phyloP scores from a whole-genome alignment of 331 rosid species.

The Quercus tomentella region DNA sequence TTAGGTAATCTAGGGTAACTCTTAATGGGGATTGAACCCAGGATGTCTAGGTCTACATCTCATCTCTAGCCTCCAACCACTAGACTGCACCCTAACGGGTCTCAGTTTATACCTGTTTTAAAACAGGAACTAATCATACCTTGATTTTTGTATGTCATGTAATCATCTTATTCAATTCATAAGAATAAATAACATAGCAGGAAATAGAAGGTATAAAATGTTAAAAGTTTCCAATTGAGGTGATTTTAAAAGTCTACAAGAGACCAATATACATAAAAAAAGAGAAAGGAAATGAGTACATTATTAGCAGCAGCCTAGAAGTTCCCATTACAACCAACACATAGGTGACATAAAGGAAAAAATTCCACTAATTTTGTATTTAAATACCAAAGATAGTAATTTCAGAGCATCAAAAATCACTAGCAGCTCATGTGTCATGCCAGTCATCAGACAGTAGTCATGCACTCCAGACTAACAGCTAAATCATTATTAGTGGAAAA shows the following conservation, averaged over 20 bases:
- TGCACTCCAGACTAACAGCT: neutral
- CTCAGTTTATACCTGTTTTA: neutral
- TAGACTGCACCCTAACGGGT: too few relatives aligned
- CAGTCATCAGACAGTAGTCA: neutral
- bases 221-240: too few relatives aligned
- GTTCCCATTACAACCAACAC: constrained; percentile 9
- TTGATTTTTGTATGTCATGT: too few relatives aligned
- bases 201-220: constrained; percentile 1
- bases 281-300: neutral
- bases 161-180: constrained; percentile 2
- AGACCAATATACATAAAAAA: neutral
- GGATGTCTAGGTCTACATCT: too few relatives aligned
- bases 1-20: too few relatives aligned
- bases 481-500: neutral
- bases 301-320: neutral
- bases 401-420: neutral
- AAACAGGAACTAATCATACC: neutral
- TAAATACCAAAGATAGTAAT: neutral
- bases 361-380: neutral
- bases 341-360: neutral
- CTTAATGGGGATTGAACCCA: too few relatives aligned
- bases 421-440: neutral
- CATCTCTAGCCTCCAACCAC: too few relatives aligned
- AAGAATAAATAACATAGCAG: constrained; percentile 7
- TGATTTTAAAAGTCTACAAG: neutral